phyloP scores from a whole-genome alignment of 1,284 basidiomycete genomes.

The Melampsora medusae region DNA sequence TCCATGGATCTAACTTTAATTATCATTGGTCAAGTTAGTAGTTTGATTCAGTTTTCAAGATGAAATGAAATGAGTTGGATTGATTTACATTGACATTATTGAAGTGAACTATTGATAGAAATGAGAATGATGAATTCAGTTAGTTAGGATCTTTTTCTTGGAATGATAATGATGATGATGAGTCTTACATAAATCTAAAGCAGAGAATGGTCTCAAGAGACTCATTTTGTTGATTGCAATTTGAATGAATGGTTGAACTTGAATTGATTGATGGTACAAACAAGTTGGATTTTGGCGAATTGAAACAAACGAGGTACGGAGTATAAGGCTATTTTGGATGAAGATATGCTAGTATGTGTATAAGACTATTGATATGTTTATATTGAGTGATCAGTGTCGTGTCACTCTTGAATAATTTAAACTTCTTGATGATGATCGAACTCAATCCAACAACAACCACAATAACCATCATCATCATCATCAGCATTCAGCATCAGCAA shows the following conservation, averaged over 20 bases:
- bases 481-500: too few species aligned
- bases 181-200: conserved; percentile 20
- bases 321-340: too few species aligned
- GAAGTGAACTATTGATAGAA: conserved; percentile 17
- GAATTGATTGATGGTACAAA: too few species aligned
- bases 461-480: too few species aligned
- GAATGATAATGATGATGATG: neutral
- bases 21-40: neutral
- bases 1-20: conserved; percentile 32
- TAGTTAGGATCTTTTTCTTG: neutral
- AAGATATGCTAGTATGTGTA: too few species aligned
- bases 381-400: too few species aligned
- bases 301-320: too few species aligned
- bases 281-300: too few species aligned
- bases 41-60: neutral
- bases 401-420: too few species aligned
- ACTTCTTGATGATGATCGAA: too few species aligned
- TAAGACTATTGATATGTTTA: too few species aligned
- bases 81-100: conserved; percentile 36
- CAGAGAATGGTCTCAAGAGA: conserved; percentile 32
- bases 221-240: conserved; percentile 5
- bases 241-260: neutral
- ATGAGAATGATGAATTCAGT: neutral
- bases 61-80: neutral
- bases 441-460: too few species aligned